Base-by-base conservation (phyloP, 768 basidiomycete species). In the Galerina marginata region DNA sequence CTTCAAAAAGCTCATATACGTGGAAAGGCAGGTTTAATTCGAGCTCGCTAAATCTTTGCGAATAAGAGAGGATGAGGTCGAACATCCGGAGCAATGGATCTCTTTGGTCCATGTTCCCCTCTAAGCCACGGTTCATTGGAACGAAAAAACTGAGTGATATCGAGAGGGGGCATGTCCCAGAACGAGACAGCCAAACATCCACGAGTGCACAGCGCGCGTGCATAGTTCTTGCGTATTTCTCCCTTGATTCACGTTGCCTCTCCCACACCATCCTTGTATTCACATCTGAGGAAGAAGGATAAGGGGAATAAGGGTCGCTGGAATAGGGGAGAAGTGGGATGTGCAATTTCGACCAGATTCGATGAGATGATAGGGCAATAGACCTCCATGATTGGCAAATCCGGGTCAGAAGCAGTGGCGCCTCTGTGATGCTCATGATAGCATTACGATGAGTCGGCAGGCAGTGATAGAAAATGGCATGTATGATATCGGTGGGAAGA, bases 291-390 rank as follows among this genome's bases (percentile, higher is more conserved):
- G 38, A 7, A 33, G 29, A 33, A 7, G 29, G 7, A 33, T 20
- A 20, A 15, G 33, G 39, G 11, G 44, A 39, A 39, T 20, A 25
- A 25, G 38, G 10, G 51, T 26, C 7, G 7, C 23, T 14, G 2
- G 1, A 2, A 3, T 53, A 40, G 9, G 25, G 39, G 42, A 16
- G 9, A 42, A 53, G 10, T 4, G 39, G 37, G 16, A 58, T 52
- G 33, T 58, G 33, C 4, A 58, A n/a, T 23, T 42, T 49, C 3
- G 57, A 25, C 57, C 57, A 58, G 12, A 58, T 39, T 9, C 57
- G 57, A 23, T 48, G 57, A 33, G 49, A 58, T 16, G 57, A 58
- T n/a, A 58, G 26, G 6, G 43, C 57, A 5, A 33, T 42, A 10
- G 15, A 29, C 5, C 48, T 25, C 48, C 48, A 49, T 14, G 48